Evolutionary conservation across 352 stramenopile species (phyloP).

Genomic region (Salisapilia sapeloensis): DNA sequence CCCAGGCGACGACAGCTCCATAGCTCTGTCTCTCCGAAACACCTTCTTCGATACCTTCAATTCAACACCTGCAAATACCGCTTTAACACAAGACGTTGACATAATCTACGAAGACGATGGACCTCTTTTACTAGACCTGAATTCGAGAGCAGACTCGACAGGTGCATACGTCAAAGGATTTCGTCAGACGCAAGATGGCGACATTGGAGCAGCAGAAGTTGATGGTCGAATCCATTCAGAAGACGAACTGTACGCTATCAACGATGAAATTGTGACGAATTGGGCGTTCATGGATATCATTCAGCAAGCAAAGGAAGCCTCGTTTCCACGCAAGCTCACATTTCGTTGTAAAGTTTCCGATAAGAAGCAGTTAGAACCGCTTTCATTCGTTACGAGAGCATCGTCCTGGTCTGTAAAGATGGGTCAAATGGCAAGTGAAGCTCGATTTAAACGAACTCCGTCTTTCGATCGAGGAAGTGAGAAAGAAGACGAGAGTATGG

Average conservation of each 20-base stretch:
- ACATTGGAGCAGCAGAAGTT: constrained; percentile 33
- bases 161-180: constrained; percentile 64
- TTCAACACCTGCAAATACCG: no score
- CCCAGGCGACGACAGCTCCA: no score
- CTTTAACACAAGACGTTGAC: constrained; percentile 11
- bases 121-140: constrained; percentile 55
- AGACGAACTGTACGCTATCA: constrained; percentile 58
- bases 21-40: no score
- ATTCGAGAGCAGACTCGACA: constrained; percentile 42
- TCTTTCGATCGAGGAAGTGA: constrained; percentile 23
- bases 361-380: constrained; percentile 2
- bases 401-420: constrained; percentile 29
- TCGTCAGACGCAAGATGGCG: constrained; percentile 29
- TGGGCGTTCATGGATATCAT: constrained; percentile 51
- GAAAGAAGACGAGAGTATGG: constrained; percentile 9
- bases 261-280: constrained; percentile 31
- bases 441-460: constrained; percentile 16
- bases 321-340: constrained; percentile 46
- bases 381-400: constrained; percentile 6
- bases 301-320: constrained; percentile 30
- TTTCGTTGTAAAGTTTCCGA: constrained; percentile 20
- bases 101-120: constrained; percentile 31
- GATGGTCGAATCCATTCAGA: constrained; percentile 29
- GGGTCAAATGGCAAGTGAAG: constrained; percentile 15
- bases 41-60: no score